These are phyloP conservation scores for Vanrija sp. DNA, from an alignment of 1,284 basidiomycete species.

Conservation along the genomic window DNA sequence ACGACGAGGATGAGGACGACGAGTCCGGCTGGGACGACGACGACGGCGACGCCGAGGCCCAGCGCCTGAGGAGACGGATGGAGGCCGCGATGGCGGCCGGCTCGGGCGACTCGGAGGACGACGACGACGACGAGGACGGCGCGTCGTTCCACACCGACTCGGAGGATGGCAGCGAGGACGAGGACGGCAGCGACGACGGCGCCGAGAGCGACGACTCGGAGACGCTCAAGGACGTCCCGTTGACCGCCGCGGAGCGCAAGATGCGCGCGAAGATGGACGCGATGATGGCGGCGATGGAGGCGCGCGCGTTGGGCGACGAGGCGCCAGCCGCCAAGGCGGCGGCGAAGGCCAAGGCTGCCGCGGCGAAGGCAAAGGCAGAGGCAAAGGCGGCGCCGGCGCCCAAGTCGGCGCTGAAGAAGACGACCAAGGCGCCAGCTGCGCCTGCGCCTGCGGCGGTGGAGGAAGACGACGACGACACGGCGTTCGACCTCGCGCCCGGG, in stretches of 20 bases:
- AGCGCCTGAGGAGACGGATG: constrained; percentile 22
- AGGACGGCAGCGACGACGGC: constrained; percentile 15
- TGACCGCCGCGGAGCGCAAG: constrained; percentile 19
- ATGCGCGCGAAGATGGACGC: constrained; percentile 34
- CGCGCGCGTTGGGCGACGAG: constrained; percentile 22
- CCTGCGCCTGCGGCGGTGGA: not conserved
- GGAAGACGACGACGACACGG: constrained; percentile 8
- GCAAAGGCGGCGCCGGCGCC: not conserved
- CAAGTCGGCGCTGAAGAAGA: not conserved
- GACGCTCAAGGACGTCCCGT: constrained; percentile 23
- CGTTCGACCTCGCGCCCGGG: constrained; percentile 8
- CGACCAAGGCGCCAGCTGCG: too few species aligned
- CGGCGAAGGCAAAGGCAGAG: too few species aligned
- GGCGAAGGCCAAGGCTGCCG: not conserved
- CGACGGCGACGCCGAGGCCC: constrained; percentile 22
- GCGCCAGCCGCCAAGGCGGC: not conserved
- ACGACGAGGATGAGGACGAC: not conserved
- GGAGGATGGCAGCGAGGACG: constrained; percentile 7
- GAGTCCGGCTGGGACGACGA: constrained; percentile 27
- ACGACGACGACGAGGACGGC: constrained; percentile 30
- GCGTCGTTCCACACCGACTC: constrained; percentile 22
- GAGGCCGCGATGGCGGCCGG: constrained; percentile 17
- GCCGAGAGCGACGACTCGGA: constrained; percentile 36
- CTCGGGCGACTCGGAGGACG: constrained; percentile 17
- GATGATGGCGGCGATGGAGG: constrained; percentile 35